A percentile compares a stretch with the other conserved stretches of the same genome.
Conservation (phyloP, 805 yeast genomes). For the Debaryomyces maramus region DNA sequence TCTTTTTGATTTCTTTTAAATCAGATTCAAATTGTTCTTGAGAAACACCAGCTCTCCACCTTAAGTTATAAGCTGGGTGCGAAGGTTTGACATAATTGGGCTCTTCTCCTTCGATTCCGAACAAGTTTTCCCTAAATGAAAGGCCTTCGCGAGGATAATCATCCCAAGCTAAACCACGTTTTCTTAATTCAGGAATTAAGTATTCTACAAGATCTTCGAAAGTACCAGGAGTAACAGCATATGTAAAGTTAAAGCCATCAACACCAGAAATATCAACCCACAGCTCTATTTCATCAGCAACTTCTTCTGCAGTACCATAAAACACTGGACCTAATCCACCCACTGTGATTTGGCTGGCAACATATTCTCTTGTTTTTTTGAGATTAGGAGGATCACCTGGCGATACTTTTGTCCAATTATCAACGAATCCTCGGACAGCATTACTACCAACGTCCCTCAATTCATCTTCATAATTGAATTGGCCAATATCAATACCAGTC, state of each 20-base stretch:
- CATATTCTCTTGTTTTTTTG: conserved; percentile 21
- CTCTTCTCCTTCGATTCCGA: conserved; percentile 23
- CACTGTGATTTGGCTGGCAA: conserved; percentile 28
- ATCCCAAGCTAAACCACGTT: conserved; percentile 33
- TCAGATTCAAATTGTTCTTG: conserved; percentile 27
- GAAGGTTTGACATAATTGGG: conserved; percentile 16
- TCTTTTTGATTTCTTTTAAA: not conserved
- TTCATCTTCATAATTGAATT: conserved; percentile 31
- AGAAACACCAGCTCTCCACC: conserved; percentile 26
- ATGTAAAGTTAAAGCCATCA: conserved; percentile 45
- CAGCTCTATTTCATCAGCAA: conserved; percentile 39
- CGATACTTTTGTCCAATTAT: conserved; percentile 31
- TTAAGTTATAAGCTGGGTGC: conserved; percentile 21
- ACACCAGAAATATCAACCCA: conserved; percentile 41
- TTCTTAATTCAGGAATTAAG: conserved; percentile 37
- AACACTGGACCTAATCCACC: conserved; percentile 34
- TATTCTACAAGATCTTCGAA: conserved; percentile 37
- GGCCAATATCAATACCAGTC: conserved; percentile 43
- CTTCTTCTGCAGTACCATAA: conserved; percentile 36
- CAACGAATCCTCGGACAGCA: conserved; percentile 32
- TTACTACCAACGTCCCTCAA: conserved; percentile 30
- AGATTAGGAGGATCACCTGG: conserved; percentile 30
- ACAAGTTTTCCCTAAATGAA: conserved; percentile 38
- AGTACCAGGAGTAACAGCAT: conserved; percentile 36
- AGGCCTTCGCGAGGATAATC: conserved; percentile 35